These are phyloP conservation scores for Syncephalis fuscata DNA, from an alignment of 371 early-diverging fungal species.

Conservation along the genomic window DNA sequence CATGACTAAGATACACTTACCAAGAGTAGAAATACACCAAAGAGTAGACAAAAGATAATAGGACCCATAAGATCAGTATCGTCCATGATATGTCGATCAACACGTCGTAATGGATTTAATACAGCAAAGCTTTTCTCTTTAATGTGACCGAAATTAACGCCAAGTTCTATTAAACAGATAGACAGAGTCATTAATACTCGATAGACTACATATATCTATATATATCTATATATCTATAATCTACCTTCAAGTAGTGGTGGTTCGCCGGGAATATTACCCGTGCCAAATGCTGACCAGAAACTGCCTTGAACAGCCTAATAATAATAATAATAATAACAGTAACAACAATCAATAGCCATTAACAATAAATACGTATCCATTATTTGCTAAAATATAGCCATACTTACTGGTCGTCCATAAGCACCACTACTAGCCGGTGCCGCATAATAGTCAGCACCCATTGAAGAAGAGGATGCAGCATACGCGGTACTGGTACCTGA, in stretches of 20 bases:
- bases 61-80: constrained; percentile 94
- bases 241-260: constrained; percentile 68
- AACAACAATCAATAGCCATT: constrained; percentile 30
- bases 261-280: constrained; percentile 78
- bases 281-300: constrained; percentile 54
- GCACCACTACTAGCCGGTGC: constrained; percentile 21
- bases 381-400: constrained; percentile 7
- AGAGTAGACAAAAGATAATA: constrained; percentile 69
- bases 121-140: constrained; percentile 69
- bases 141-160: constrained; percentile 82
- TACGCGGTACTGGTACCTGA: constrained; percentile 7
- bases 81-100: constrained; percentile 84
- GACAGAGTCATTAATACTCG: not conserved
- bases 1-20: constrained; percentile 18
- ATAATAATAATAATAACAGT: constrained; percentile 14
- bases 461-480: constrained; percentile 12
- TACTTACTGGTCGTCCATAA: constrained; percentile 20
- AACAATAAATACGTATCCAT: constrained; percentile 17
- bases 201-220: not conserved
- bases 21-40: constrained; percentile 78
- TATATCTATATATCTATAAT: not conserved
- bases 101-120: constrained; percentile 71
- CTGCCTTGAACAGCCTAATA: constrained; percentile 11
- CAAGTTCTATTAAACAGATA: constrained; percentile 43
- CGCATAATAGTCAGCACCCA: constrained; percentile 15